These are phyloP conservation scores for Monosporascus sp. DNA, from an alignment of 2,329 filamentous ascomycete genomes.

Conservation along the genomic window DNA sequence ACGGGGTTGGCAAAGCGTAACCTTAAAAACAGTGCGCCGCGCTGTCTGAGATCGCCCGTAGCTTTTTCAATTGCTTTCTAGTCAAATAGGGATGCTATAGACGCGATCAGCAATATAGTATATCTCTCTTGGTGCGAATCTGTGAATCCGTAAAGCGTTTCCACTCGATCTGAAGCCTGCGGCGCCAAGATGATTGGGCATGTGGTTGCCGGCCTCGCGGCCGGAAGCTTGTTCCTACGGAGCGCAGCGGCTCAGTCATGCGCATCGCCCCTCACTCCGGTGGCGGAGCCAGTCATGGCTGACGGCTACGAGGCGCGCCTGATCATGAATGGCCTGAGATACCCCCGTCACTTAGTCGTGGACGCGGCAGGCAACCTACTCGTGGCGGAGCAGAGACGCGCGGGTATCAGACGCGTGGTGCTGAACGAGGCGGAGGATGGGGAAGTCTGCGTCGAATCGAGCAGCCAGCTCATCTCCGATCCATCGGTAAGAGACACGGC, in stretches of 20 bases:
- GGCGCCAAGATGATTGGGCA: neutral
- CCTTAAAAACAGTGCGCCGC: too few relatives aligned
- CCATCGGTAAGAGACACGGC: slow-evolving; percentile 13
- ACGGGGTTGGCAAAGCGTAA: neutral
- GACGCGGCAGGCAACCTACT: slow-evolving; percentile 33
- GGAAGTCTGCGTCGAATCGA: slow-evolving; percentile 24
- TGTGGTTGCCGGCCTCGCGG: neutral
- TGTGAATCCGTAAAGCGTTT: too few relatives aligned
- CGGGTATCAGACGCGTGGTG: slow-evolving; percentile 28
- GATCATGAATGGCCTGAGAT: slow-evolving; percentile 18
- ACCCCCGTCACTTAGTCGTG: slow-evolving; percentile 28
- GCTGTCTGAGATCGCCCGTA: too few relatives aligned
- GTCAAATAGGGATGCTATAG: too few relatives aligned
- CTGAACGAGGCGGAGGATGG: slow-evolving; percentile 25
- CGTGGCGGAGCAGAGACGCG: slow-evolving; percentile 23
- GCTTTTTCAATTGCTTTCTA: too few relatives aligned
- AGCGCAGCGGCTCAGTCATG: neutral
- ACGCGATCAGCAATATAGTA: too few relatives aligned
- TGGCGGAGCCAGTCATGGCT: slow-evolving; percentile 7
- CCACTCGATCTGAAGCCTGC: too few relatives aligned
- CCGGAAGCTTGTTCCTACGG: neutral
- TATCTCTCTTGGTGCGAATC: too few relatives aligned
- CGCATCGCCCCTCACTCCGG: neutral
- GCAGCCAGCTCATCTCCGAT: slow-evolving; percentile 21
- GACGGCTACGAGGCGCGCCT: slow-evolving; percentile 12